Percentiles rank a stretch among this genome's conserved stretches.
Conservation (phyloP, 495 filamentous ascomycete genomes). For the Echria macrotheca region DNA sequence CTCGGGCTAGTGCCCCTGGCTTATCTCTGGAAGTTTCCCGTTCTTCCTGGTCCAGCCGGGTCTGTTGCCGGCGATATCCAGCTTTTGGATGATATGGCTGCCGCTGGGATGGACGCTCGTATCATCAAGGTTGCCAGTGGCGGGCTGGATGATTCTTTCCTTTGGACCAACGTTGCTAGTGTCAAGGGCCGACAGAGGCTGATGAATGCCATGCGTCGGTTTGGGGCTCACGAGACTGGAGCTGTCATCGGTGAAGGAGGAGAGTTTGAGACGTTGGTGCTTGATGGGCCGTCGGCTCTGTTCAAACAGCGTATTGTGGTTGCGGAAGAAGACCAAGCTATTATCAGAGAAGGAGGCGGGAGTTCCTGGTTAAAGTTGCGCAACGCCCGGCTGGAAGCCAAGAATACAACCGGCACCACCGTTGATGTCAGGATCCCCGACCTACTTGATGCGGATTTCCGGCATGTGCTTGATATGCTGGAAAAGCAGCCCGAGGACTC, state of each 20-base stretch:
- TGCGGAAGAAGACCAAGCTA: conserved; percentile 42
- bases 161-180: conserved; percentile 77
- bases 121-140: conserved; percentile 94
- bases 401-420: conserved; percentile 18
- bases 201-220: conserved; percentile 59
- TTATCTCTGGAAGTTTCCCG: conserved; percentile 86
- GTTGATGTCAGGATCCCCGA: conserved; percentile 39
- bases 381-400: conserved; percentile 52
- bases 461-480: conserved; percentile 18
- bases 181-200: conserved; percentile 47
- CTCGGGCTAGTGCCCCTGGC: conserved; percentile 74
- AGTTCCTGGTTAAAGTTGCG: conserved; percentile 58
- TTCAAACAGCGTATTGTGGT: conserved; percentile 70
- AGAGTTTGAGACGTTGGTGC: conserved; percentile 89
- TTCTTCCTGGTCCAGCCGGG: conserved; percentile 18
- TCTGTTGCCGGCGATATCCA: conserved; percentile 37
- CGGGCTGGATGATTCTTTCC: conserved; percentile 71
- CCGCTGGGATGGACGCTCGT: conserved; percentile 68
- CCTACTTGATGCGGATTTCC: conserved; percentile 45
- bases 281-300: conserved; percentile 67
- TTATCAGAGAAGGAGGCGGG: conserved; percentile 64
- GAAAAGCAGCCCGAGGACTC: background rate
- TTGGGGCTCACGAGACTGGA: conserved; percentile 57
- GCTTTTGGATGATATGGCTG: conserved; percentile 77
- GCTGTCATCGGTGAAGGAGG: conserved; percentile 87